These are phyloP conservation scores for Ascochyta rabiei DNA, from an alignment of 2,329 filamentous ascomycete species.

Conservation along the genomic window DNA sequence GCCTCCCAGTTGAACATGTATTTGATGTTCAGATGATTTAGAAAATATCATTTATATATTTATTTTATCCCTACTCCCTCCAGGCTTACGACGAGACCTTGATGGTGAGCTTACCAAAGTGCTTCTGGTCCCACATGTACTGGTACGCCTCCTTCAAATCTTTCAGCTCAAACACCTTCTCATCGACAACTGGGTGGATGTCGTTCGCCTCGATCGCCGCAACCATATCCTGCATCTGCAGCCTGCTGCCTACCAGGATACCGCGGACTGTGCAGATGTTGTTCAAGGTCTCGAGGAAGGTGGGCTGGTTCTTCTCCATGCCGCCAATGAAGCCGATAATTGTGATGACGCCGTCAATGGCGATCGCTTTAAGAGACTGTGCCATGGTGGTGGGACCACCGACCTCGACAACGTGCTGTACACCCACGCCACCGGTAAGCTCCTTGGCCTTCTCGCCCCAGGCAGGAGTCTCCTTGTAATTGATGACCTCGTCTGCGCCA, in stretches of 20 bases:
- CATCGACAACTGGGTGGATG: constrained; percentile 65
- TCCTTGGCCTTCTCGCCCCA: constrained; percentile 62
- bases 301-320: constrained; percentile 55
- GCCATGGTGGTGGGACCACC: constrained; percentile 67
- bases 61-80: neutral
- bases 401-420: constrained; percentile 70
- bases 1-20: neutral
- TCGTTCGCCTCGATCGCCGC: constrained; percentile 63
- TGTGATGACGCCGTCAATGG: constrained; percentile 59
- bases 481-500: constrained; percentile 63
- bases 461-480: constrained; percentile 59
- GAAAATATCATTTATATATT: neutral
- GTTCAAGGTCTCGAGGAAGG: constrained; percentile 57
- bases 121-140: constrained; percentile 57
- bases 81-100: constrained; percentile 28
- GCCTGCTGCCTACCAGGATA: constrained; percentile 61
- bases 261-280: constrained; percentile 62
- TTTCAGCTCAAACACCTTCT: constrained; percentile 61
- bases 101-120: constrained; percentile 46
- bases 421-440: constrained; percentile 60
- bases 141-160: constrained; percentile 59
- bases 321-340: constrained; percentile 66
- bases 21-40: neutral
- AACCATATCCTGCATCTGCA: constrained; percentile 66
- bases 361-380: constrained; percentile 58